Conservation (phyloP, 495 filamentous ascomycete species). For the Penicillium ucsense region DNA sequence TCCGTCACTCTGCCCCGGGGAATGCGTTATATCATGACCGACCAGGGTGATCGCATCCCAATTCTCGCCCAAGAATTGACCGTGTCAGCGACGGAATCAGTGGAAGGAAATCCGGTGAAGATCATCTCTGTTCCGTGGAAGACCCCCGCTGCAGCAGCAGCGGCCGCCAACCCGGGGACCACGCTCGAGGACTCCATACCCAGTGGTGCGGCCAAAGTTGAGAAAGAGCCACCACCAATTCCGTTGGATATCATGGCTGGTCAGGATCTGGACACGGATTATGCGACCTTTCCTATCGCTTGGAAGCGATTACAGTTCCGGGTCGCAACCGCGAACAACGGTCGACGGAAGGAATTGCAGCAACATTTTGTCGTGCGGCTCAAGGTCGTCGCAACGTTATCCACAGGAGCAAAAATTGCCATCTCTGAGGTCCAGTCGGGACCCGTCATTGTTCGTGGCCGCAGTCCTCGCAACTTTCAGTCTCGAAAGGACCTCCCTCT, state of each 20-base stretch:
- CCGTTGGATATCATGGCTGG: slow-evolving; percentile 64
- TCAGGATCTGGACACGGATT: slow-evolving; percentile 68
- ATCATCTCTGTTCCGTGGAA: slow-evolving; percentile 94
- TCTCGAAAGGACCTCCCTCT: slow-evolving; percentile 67
- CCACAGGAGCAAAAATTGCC: slow-evolving; percentile 56
- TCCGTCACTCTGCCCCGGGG: slow-evolving; percentile 66
- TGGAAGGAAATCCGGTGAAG: slow-evolving; percentile 79
- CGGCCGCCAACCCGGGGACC: slow-evolving; percentile 41
- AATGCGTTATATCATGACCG: slow-evolving; percentile 64
- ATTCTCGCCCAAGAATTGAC: slow-evolving; percentile 67
- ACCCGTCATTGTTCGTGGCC: slow-evolving; percentile 67
- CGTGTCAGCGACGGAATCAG: slow-evolving; percentile 81
- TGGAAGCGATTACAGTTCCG: slow-evolving; percentile 93
- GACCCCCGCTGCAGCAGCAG: slow-evolving; percentile 50
- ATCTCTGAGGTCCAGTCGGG: slow-evolving; percentile 64
- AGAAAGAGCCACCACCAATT: slow-evolving; percentile 58
- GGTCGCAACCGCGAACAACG: slow-evolving; percentile 79
- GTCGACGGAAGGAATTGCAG: slow-evolving; percentile 68
- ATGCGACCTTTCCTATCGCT: slow-evolving; percentile 70
- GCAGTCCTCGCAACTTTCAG: slow-evolving; percentile 73
- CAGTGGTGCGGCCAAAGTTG: slow-evolving; percentile 46
- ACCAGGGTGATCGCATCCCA: slow-evolving; percentile 65
- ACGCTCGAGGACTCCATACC: slow-evolving; percentile 36
- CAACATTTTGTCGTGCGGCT: slow-evolving; percentile 73
- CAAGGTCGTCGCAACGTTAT: slow-evolving; percentile 61